phyloP scores from a whole-genome alignment of 202 grass and related monocot genomes.

The Dendrocalamus latiflorus region DNA sequence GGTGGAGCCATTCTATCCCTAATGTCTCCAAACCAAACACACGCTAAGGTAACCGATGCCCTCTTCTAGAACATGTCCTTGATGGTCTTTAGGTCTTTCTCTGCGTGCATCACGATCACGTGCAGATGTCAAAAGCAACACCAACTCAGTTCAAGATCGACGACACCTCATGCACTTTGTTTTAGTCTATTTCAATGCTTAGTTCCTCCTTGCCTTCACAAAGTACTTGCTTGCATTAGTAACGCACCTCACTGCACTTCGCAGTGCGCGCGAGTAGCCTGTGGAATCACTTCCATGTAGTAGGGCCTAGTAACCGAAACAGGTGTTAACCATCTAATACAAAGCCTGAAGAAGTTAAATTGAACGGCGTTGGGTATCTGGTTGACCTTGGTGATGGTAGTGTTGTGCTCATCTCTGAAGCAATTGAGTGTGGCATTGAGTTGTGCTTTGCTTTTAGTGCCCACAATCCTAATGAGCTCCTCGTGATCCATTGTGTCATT shows the following conservation, averaged over 20 bases:
- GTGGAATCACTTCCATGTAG: conserved; percentile 1
- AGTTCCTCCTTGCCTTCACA: conserved; percentile 37
- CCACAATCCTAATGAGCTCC: conserved; percentile 64
- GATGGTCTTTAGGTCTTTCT: conserved; percentile 73
- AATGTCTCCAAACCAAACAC: too few species aligned
- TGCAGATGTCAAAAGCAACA: neutral
- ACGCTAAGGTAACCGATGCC: conserved; percentile 40
- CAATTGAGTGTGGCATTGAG: conserved; percentile 56
- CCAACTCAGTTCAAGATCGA: neutral
- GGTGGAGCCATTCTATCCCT: too few species aligned
- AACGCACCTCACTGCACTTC: conserved; percentile 45
- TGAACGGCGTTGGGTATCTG: neutral
- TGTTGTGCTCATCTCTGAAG: conserved; percentile 47
- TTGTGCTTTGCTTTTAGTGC: conserved; percentile 77
- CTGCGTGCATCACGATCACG: conserved; percentile 60
- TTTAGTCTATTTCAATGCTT: neutral
- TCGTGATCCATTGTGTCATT: conserved; percentile 33
- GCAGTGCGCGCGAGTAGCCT: conserved; percentile 49
- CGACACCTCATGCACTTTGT: neutral
- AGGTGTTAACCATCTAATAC: neutral
- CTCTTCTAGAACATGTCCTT: conserved; percentile 50
- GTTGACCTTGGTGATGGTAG: conserved; percentile 60
- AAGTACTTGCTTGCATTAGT: conserved; percentile 48
- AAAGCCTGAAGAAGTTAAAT: conserved; percentile 18
- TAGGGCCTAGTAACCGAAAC: conserved; percentile 20